Evolutionary conservation across 495 filamentous ascomycete genomes (phyloP).

Genomic region (Cercophora samala): DNA sequence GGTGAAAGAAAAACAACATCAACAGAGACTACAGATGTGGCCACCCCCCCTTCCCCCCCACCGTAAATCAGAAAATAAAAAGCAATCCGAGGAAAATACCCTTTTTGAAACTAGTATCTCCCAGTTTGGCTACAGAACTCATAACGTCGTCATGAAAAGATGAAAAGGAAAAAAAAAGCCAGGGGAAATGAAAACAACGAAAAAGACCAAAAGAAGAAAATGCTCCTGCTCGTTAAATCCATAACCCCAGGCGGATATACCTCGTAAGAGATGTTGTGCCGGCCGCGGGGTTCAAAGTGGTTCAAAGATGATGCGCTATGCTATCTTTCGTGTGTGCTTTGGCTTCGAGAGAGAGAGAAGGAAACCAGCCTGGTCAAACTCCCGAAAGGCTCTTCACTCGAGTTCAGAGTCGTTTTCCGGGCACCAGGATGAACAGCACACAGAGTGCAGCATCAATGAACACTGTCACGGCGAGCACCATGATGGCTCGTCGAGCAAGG

Average conservation of each 20-base stretch:
- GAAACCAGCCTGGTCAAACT: constrained; percentile 3
- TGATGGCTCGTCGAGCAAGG: constrained; percentile 72
- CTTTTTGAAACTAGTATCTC: neutral
- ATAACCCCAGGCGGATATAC: neutral
- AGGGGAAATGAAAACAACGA: neutral
- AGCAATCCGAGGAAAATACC: neutral
- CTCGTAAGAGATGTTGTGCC: neutral
- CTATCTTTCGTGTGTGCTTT: neutral
- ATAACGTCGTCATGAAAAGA: neutral
- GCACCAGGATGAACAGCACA: constrained; percentile 87
- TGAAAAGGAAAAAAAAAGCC: neutral
- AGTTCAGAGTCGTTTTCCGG: constrained; percentile 72
- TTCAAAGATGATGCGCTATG: neutral
- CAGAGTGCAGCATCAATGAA: constrained; percentile 72
- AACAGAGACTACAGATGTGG: neutral
- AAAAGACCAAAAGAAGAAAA: neutral
- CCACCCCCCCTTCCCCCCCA: neutral
- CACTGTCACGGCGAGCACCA: constrained; percentile 68
- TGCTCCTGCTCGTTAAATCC: neutral
- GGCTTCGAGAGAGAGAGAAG: neutral
- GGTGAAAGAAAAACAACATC: neutral
- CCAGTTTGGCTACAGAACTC: neutral
- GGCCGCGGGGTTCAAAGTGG: neutral
- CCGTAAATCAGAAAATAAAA: neutral
- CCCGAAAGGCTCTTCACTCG: neutral